Conservation (phyloP, 176 grass and related monocot genomes). For the Dactylis glomerata region DNA sequence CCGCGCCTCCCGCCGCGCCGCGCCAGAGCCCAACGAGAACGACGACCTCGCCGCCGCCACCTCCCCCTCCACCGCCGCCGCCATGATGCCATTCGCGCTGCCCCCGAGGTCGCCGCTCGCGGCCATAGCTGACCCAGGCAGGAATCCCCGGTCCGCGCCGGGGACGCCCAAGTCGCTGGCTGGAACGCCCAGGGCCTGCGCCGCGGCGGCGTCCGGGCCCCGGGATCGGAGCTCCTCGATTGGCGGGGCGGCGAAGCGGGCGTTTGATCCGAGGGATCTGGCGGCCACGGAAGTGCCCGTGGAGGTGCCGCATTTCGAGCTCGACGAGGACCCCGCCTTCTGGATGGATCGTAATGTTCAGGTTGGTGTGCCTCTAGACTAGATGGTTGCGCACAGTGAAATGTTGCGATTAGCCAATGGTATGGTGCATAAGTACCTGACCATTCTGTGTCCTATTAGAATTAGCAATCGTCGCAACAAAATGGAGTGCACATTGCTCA, state of each 20-base stretch:
- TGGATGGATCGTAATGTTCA: slow-evolving; percentile 95
- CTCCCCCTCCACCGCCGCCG: background rate
- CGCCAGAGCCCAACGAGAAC: slow-evolving; percentile 60
- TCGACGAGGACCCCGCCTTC: slow-evolving; percentile 82
- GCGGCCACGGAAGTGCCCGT: slow-evolving; percentile 33
- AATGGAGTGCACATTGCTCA: background rate
- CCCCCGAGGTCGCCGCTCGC: slow-evolving; percentile 69
- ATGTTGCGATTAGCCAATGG: background rate
- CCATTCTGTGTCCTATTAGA: background rate
- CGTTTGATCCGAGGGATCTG: slow-evolving; percentile 39
- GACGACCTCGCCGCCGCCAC: slow-evolving; percentile 38
- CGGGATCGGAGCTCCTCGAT: slow-evolving; percentile 55
- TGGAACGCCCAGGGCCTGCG: slow-evolving; percentile 36
- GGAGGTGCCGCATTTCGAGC: slow-evolving; percentile 74
- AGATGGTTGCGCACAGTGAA: background rate
- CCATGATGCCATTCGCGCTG: slow-evolving; percentile 17
- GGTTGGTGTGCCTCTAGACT: slow-evolving; percentile 32
- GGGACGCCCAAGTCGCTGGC: slow-evolving; percentile 59
- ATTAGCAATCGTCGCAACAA: background rate
- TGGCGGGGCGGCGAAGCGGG: slow-evolving; percentile 38
- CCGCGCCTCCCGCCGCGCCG: slow-evolving; percentile 10
- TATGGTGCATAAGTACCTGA: background rate
- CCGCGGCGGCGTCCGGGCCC: slow-evolving; percentile 17
- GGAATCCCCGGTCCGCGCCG: slow-evolving; percentile 64
- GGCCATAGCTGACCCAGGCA: slow-evolving; percentile 59